Evolutionary conservation across 352 stramenopile genomes (phyloP), one percentile per base, ranked within the genome.

Genomic region (Aphanomyces cochlioides): DNA sequence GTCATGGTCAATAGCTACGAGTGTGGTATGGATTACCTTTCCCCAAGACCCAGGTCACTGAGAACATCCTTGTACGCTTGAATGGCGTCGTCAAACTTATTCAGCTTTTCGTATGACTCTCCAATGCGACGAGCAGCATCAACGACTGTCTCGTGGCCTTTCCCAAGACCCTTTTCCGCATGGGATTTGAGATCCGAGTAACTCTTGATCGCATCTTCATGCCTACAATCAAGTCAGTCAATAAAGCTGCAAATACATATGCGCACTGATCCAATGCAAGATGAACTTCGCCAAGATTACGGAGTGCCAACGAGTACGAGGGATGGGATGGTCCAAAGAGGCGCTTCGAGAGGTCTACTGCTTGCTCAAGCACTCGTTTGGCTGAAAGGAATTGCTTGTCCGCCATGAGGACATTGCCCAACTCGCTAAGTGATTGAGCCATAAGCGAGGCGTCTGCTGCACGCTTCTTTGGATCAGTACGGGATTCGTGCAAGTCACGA

Each of bases 281-380:
- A 38, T 92, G 88, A 0, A 87, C 87, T n/a, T 95, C 85, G 2
- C 81, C 87, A 47, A 95, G 79, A 64, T 82, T 92, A 38, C 84
- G 81, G 38, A 92, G 77, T 13, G 84, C 85, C 8, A 95, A 73
- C 2, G 85, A 85, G 1, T 90, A 80, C 45, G 85, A 91, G 70
- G 87, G 87, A 57, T 95, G 87, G 69, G 83, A 92, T 50, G 89
- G 77, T 3, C 84, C 87, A 61, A 89, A 92, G 53, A 95, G 83
- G 57, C 85, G 83, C 73, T 87, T 75, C 61, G 83, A 83, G 77
- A 93, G 89, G 15, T 80, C 71, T 12, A 90, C 75, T 7, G 85
- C 82, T 69, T 95, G 85, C 58, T 90, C 78, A 2, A 95, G 71
- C 41, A 95, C 85, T 21, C 90, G 83, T 13, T 90, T 80, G 2